A percentile compares a stretch with the other conserved stretches of the same genome.
Evolutionary conservation across 2,329 filamentous ascomycete species (phyloP).

Genomic region (Hypoxylon sp.): DNA sequence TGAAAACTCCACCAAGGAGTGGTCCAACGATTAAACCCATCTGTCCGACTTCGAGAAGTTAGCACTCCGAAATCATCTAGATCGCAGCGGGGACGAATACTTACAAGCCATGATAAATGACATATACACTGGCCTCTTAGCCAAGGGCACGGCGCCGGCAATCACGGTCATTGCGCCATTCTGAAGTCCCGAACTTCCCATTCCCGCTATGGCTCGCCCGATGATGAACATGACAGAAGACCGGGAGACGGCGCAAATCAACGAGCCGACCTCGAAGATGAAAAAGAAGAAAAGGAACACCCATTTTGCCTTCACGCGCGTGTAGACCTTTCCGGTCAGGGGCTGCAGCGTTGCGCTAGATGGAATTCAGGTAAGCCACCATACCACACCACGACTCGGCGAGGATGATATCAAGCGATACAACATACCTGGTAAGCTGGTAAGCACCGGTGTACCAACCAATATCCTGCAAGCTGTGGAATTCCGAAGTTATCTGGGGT

Average conservation of each 20-base stretch:
- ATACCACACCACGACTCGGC: conserved; percentile 35
- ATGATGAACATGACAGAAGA: conserved; percentile 62
- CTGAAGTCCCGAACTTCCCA: conserved; percentile 60
- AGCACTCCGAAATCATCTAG: not conserved
- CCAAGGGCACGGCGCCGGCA: conserved; percentile 49
- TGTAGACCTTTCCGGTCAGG: conserved; percentile 61
- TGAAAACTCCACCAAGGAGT: conserved; percentile 55
- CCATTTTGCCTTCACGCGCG: conserved; percentile 50
- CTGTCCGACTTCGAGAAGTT: conserved; percentile 45
- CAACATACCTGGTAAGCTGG: conserved; percentile 53
- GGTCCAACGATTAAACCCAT: conserved; percentile 58
- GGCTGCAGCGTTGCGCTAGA: conserved; percentile 59
- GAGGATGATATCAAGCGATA: conserved; percentile 30
- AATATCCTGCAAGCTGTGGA: conserved; percentile 60
- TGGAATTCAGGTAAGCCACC: conserved; percentile 18
- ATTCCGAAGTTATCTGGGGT: conserved; percentile 59
- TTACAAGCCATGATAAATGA: conserved; percentile 40
- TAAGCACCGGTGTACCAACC: conserved; percentile 65
- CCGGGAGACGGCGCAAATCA: conserved; percentile 60
- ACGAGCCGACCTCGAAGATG: conserved; percentile 64
- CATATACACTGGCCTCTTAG: conserved; percentile 50
- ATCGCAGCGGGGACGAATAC: conserved; percentile 8
- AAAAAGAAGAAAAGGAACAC: conserved; percentile 53
- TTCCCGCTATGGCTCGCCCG: conserved; percentile 62
- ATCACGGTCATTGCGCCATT: conserved; percentile 63